A percentile compares a stretch with the other conserved stretches of the same genome.
These are phyloP conservation scores for Aureobasidium uvarum DNA, from an alignment of 2,329 filamentous ascomycete species.

Conservation along the genomic window DNA sequence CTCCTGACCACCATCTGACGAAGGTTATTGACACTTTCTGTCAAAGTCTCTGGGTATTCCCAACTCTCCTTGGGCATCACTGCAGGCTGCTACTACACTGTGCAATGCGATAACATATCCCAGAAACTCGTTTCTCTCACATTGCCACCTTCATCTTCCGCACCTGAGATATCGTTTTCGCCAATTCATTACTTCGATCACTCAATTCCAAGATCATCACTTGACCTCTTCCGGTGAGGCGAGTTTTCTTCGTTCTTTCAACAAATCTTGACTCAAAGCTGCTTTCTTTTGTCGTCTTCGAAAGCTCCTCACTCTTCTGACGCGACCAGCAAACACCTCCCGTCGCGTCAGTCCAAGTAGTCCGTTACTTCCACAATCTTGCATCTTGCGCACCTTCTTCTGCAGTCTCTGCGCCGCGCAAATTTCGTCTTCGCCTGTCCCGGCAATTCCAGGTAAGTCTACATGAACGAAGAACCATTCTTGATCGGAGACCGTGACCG, in stretches of 20 bases:
- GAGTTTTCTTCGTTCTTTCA: no score
- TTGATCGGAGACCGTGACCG: no score
- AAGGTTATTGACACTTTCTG: no score
- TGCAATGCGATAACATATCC: no score
- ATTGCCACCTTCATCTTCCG: neutral
- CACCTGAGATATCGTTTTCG: neutral
- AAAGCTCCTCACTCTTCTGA: neutral
- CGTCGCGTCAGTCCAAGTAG: neutral
- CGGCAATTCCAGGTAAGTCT: neutral
- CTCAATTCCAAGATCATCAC: neutral
- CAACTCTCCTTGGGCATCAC: no score
- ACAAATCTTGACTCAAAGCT: no score
- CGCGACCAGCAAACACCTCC: neutral
- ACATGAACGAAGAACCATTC: neutral
- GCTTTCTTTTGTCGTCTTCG: no score
- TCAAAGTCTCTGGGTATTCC: no score
- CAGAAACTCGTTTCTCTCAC: no score
- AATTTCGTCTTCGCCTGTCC: neutral
- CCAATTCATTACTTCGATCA: neutral
- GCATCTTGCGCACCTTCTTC: neutral
- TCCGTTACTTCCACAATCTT: neutral
- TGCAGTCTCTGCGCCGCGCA: neutral
- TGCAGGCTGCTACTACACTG: no score
- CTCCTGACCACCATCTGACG: no score
- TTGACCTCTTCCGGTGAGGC: no score